Evolutionary conservation across 2,329 filamentous ascomycete genomes (phyloP).

Genomic region (Didymella segeticola): DNA sequence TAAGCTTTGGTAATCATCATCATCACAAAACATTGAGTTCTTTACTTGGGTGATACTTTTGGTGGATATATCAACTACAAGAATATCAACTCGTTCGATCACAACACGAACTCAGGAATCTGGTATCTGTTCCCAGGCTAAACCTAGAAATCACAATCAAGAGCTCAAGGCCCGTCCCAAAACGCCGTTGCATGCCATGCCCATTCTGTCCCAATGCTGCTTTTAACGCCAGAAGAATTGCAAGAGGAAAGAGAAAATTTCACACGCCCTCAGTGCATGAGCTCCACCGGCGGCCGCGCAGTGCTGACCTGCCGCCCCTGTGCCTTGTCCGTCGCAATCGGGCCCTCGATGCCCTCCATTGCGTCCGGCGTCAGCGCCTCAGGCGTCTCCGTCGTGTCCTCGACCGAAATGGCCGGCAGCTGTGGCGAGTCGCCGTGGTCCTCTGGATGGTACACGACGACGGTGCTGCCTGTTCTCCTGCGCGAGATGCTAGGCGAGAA

Average conservation of each 20-base stretch:
- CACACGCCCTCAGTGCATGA: constrained; percentile 38
- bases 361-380: constrained; percentile 55
- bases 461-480: constrained; percentile 60
- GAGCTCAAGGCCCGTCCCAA: constrained; percentile 1
- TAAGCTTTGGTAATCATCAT: no score
- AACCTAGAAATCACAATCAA: neutral
- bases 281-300: constrained; percentile 48
- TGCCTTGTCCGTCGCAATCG: constrained; percentile 44
- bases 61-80: neutral
- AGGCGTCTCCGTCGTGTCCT: constrained; percentile 62
- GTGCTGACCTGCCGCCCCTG: constrained; percentile 45
- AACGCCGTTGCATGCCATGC: constrained; percentile 39
- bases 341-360: constrained; percentile 45
- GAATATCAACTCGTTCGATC: no score
- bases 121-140: neutral
- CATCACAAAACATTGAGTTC: no score
- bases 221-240: constrained; percentile 25
- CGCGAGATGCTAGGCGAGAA: constrained; percentile 26
- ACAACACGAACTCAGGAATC: no score
- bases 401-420: constrained; percentile 68
- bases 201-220: constrained; percentile 5
- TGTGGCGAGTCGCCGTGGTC: constrained; percentile 66
- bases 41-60: no score
- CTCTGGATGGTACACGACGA: constrained; percentile 68
- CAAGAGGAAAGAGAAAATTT: neutral